A percentile compares a stretch with the other conserved stretches of the same genome.
Conservation (phyloP, 2,329 filamentous ascomycete genomes). For the Penicillium janthinellum region DNA sequence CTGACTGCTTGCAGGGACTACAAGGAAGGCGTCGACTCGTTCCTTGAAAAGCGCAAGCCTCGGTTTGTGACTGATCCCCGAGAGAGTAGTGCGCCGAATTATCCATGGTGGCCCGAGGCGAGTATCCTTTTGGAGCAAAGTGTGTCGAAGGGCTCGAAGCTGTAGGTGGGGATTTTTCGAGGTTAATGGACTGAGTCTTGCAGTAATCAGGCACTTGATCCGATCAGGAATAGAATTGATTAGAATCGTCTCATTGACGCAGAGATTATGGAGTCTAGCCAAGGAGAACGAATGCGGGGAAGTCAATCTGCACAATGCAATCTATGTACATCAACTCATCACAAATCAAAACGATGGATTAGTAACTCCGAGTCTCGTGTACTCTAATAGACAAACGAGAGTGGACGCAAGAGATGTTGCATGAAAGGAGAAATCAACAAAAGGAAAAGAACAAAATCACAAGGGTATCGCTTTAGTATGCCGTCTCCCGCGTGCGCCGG, state of each 20-base stretch:
- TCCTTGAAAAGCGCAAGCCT: slow-evolving; percentile 21
- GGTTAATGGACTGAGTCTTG: background rate
- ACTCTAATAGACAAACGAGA: background rate
- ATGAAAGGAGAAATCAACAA: background rate
- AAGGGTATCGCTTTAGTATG: slow-evolving; percentile 12
- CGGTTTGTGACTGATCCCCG: slow-evolving; percentile 14
- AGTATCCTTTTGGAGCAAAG: slow-evolving; percentile 9
- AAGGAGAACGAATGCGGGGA: background rate
- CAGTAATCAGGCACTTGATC: background rate
- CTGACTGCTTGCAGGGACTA: slow-evolving; percentile 11
- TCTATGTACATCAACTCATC: background rate
- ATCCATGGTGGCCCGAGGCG: slow-evolving; percentile 20
- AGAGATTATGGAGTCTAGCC: background rate
- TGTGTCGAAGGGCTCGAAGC: slow-evolving; percentile 3
- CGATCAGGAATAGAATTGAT: background rate
- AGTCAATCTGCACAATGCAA: background rate
- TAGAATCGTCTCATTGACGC: background rate
- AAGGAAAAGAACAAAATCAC: background rate
- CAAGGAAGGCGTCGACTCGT: slow-evolving; percentile 19
- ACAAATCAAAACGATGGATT: background rate
- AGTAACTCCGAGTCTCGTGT: slow-evolving; percentile 1
- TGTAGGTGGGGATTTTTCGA: background rate
- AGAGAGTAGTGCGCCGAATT: slow-evolving; percentile 8
- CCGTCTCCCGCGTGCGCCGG: slow-evolving; percentile 10
- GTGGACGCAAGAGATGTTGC: background rate